phyloP scores from a whole-genome alignment of 305 asterid species.

The Fraxinus velutina region DNA sequence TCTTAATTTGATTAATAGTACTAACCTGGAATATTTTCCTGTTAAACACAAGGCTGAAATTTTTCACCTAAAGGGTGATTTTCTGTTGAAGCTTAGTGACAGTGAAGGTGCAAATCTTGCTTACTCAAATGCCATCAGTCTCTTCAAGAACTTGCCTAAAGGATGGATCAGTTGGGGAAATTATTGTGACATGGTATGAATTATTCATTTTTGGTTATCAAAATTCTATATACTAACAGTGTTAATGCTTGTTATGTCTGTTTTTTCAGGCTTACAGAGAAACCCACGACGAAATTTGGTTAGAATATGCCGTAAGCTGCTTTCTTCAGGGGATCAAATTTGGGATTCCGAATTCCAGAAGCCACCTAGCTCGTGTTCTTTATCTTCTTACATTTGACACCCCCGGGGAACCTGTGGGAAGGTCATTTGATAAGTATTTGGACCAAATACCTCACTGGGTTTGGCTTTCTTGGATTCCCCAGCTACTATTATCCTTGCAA shows the following conservation, averaged over 20 bases:
- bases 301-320: conserved; percentile 98
- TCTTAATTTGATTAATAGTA: conserved; percentile 86
- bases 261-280: conserved; percentile 77
- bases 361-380: conserved; percentile 95
- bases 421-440: conserved; percentile 85
- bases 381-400: conserved; percentile 98
- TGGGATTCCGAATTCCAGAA: conserved; percentile 94
- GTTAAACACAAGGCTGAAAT: conserved; percentile 96
- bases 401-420: conserved; percentile 89
- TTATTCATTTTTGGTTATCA: conserved; percentile 15
- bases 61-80: conserved; percentile 92
- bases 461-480: conserved; percentile 99
- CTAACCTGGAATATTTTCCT: conserved; percentile 93
- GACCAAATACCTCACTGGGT: conserved; percentile 97
- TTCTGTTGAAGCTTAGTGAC: conserved; percentile 85
- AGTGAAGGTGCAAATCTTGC: conserved; percentile 95
- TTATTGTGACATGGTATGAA: conserved; percentile 91
- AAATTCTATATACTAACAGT: conserved; percentile 7
- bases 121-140: conserved; percentile 84
- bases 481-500: conserved; percentile 84
- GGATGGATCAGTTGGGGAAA: conserved; percentile 99
- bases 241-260: conserved; percentile 20
- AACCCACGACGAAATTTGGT: conserved; percentile 91
- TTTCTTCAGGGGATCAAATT: conserved; percentile 95
- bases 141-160: conserved; percentile 92